These are phyloP conservation scores for Strigomonas culicis DNA, from an alignment of 208 protist genomes.

Conservation along the genomic window DNA sequence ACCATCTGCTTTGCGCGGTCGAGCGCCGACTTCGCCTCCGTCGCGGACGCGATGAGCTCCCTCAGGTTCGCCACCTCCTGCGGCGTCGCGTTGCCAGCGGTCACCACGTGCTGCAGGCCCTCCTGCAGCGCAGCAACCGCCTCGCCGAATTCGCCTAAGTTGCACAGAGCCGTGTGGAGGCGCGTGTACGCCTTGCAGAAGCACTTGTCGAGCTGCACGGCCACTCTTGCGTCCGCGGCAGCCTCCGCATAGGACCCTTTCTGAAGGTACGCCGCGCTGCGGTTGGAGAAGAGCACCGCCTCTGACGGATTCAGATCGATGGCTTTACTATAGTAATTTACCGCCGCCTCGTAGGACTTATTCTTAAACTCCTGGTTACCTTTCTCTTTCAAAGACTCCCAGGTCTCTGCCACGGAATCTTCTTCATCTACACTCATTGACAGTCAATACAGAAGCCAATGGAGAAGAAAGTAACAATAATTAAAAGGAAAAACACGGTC, in stretches of 20 bases:
- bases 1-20: slow-evolving; percentile 30
- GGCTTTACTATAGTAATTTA: slow-evolving; percentile 80
- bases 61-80: slow-evolving; percentile 7
- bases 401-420: slow-evolving; percentile 7
- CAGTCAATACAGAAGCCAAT: slow-evolving; percentile 10
- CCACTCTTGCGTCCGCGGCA: slow-evolving; percentile 56
- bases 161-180: slow-evolving; percentile 78
- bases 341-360: slow-evolving; percentile 66
- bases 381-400: slow-evolving; percentile 71
- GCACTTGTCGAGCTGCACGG: slow-evolving; percentile 67
- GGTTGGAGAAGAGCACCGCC: slow-evolving; percentile 92
- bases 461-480: slow-evolving; percentile 13
- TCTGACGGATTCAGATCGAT: slow-evolving; percentile 57
- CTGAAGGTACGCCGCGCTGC: slow-evolving; percentile 84
- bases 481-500: slow-evolving; percentile 11
- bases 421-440: neutral
- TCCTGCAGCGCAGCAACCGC: slow-evolving; percentile 31
- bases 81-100: neutral
- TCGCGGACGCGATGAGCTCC: slow-evolving; percentile 36
- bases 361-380: slow-evolving; percentile 91
- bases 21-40: slow-evolving; percentile 40
- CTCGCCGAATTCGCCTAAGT: slow-evolving; percentile 60
- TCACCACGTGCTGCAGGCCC: slow-evolving; percentile 15
- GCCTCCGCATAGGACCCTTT: slow-evolving; percentile 47
- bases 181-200: slow-evolving; percentile 88